A percentile compares a stretch with the other conserved stretches of the same genome.
phyloP scores from a whole-genome alignment of 768 basidiomycete genomes.

The Amanita pseudoporphyria region DNA sequence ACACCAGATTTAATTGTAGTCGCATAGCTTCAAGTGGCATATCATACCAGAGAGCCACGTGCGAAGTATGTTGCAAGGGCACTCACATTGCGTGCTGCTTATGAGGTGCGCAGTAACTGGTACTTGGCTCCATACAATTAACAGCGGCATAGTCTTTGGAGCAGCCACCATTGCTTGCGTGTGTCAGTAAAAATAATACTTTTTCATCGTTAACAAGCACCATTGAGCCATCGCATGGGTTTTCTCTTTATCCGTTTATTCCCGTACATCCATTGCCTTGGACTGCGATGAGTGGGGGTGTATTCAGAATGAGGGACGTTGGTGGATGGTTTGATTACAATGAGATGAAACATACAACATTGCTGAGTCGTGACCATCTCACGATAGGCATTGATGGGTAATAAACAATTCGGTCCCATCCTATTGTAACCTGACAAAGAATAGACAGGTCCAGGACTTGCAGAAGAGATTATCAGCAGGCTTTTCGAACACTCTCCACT shows the following conservation, averaged over 20 bases:
- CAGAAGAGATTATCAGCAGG: neutral
- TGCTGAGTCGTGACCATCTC: slow-evolving; percentile 1
- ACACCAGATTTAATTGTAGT: neutral
- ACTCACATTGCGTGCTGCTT: slow-evolving; percentile 39
- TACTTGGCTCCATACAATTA: neutral
- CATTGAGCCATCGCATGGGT: slow-evolving; percentile 25
- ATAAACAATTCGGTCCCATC: neutral
- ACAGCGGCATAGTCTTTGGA: neutral
- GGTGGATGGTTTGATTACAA: slow-evolving; percentile 43
- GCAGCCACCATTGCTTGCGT: slow-evolving; percentile 8
- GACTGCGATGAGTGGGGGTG: slow-evolving; percentile 30
- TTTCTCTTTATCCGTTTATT: slow-evolving; percentile 63
- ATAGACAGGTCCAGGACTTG: slow-evolving; percentile 1
- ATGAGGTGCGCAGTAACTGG: slow-evolving; percentile 33
- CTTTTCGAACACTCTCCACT: slow-evolving; percentile 7
- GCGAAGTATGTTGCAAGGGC: slow-evolving; percentile 38
- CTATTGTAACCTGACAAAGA: neutral
- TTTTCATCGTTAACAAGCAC: neutral
- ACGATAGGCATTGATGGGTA: slow-evolving; percentile 2
- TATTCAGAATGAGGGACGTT: slow-evolving; percentile 55
- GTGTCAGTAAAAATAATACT: neutral
- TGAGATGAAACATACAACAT: neutral
- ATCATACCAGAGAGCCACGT: slow-evolving; percentile 26
- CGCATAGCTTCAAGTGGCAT: slow-evolving; percentile 46
- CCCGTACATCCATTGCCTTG: slow-evolving; percentile 39